A percentile compares a stretch with the other conserved stretches of the same genome.
phyloP scores from a whole-genome alignment of 345 rosid species.

The Carallia brachiata region DNA sequence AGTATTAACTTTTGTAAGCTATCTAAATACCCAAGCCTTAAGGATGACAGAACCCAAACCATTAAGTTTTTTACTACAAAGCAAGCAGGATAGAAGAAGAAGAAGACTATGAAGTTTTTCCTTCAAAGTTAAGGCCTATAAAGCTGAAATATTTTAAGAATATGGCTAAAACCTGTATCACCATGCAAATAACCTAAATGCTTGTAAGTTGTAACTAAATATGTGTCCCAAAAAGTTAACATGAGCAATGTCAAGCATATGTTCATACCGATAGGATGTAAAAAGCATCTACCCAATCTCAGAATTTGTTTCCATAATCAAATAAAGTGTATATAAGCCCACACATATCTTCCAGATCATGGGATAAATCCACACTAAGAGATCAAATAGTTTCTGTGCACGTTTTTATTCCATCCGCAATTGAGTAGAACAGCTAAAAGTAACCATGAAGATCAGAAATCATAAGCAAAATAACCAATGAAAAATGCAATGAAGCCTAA shows the following conservation, averaged over 20 bases:
- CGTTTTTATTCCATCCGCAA: not conserved
- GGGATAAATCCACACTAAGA: not conserved
- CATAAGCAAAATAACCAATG: not conserved
- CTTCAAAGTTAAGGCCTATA: too few species aligned
- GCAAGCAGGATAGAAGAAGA: too few species aligned
- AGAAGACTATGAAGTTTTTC: too few species aligned
- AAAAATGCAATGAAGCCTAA: not conserved
- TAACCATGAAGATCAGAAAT: not conserved
- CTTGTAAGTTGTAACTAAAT: slow-evolving; percentile 2
- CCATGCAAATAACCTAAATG: not conserved
- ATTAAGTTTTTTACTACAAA: too few species aligned
- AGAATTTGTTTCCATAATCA: not conserved
- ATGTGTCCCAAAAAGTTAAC: not conserved
- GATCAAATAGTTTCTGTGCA: not conserved
- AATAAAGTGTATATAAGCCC: not conserved
- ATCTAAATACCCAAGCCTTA: too few species aligned
- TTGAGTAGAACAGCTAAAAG: not conserved
- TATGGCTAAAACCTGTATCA: not conserved
- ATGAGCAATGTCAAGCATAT: not conserved
- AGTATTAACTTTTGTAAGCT: too few species aligned
- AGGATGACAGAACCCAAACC: too few species aligned
- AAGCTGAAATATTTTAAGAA: too few species aligned
- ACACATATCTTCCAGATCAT: not conserved
- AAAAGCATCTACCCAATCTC: not conserved
- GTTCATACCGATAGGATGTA: not conserved